These are phyloP conservation scores for Ilyonectria mors-panacis DNA, from an alignment of 2,329 filamentous ascomycete species.

Conservation along the genomic window DNA sequence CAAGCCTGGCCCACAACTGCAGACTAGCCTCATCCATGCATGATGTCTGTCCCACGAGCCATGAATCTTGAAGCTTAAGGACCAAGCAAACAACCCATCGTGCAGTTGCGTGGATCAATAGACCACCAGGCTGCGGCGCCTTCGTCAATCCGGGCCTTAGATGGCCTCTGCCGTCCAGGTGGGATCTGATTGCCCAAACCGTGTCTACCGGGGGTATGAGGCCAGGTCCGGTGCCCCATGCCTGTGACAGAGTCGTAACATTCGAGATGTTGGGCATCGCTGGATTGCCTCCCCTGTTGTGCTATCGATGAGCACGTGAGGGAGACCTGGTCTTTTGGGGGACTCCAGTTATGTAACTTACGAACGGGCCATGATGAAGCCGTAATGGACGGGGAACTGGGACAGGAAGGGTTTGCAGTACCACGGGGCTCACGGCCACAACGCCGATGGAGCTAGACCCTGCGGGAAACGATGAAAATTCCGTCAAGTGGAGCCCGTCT, in stretches of 20 bases:
- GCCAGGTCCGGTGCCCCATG: conserved; percentile 2
- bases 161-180: conserved; percentile 19
- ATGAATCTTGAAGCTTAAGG: neutral
- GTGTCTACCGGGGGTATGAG: conserved; percentile 13
- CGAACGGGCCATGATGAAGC: conserved; percentile 19
- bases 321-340: too few species aligned
- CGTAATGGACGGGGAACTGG: conserved; percentile 29
- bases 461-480: conserved; percentile 25
- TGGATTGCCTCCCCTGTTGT: conserved; percentile 7
- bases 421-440: conserved; percentile 9
- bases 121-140: conserved; percentile 1
- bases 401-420: conserved; percentile 16
- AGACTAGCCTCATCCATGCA: neutral
- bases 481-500: conserved; percentile 38
- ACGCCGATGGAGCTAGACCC: conserved; percentile 5
- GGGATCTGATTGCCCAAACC: conserved; percentile 24
- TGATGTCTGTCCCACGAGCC: neutral
- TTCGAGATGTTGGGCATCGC: conserved; percentile 17
- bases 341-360: neutral
- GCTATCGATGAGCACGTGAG: conserved; percentile 25
- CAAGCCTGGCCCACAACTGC: neutral
- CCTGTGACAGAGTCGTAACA: conserved; percentile 6
- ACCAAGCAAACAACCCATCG: conserved; percentile 7
- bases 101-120: conserved; percentile 16
- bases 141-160: conserved; percentile 13